Base-by-base conservation (phyloP, 2,329 filamentous ascomycete genomes). In the Calonectria leucothoes region DNA sequence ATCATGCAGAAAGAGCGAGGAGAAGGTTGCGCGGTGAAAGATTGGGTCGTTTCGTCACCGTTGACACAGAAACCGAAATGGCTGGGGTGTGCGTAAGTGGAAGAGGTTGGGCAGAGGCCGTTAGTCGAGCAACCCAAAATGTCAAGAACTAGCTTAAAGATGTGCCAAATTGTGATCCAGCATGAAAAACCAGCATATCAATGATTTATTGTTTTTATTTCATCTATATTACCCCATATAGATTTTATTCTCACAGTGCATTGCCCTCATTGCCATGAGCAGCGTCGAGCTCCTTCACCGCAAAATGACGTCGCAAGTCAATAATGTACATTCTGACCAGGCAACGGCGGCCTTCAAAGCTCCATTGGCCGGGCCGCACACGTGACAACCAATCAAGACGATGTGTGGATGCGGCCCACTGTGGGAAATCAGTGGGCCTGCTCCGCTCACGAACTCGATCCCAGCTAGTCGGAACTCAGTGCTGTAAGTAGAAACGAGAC, bases 301-400 rank as follows among this genome's bases (percentile, higher is more conserved):
- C 23, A 57, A 29, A 64, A 80, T 84, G 82, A 83, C 82, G 81
- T 83, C 80, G 76, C 39, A 77, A 79, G 81, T 83, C 83, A 84
- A 82, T 45, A 83, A 33, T 33, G 4, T 8, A 15, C 4, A n/a
- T 2, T 72, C 74, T 78, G 74, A 69, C 81, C 75, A 29, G 75
- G 74, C 82, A 83, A 83, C 82, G 48, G 25, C 49, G 27, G 42
- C 52, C 27, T 29, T 66, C 42, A 52, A 31, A n/a, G 70, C 69
- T 63, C 49, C 29, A 67, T 39, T 51, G 33, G 49, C 12, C 27
- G 14, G 11, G 15, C 23, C 12, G 31, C 39, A 29, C 31, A 45
- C 35, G 37, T 5, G 10, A 33, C 5, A 25, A 5, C 79, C 79
- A 80, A 80, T 81, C 15, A 66, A 20, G 48, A 31, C 45, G 8